Evolutionary conservation across 768 basidiomycete genomes (phyloP), one percentile per base, ranked within the genome.

Genomic region (Boletus subparvulus): DNA sequence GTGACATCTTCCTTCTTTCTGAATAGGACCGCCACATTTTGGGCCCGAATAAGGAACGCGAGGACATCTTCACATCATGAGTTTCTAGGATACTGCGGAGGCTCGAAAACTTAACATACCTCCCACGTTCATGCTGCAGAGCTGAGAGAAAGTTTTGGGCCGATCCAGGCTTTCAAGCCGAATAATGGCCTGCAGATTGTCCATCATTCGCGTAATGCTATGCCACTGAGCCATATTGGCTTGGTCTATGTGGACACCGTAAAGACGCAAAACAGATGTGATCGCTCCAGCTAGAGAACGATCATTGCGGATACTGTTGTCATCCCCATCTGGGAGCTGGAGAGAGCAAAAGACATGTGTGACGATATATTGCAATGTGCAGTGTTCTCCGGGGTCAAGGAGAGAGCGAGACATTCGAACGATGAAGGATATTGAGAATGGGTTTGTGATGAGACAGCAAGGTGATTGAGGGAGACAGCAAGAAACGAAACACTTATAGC

Each of bases 1-100:
- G 75, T 73, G 13, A 62, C 51, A 8, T 59, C 41, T 17, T 55
- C 44, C 17, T 52, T 52, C 47, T 65, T 69, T 37, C 78, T 73
- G 19, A 80, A 59, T 12, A 83, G 62, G 4, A 83, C 52, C 11
- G 73, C 79, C 4, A 78, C 80, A 47, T 83, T 83, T 54, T 84
- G 83, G 0, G 74, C 72, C 21, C 67, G 69, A 33, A 84, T 70
- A 6, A 71, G 71, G 39, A 79, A 69, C 17, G 68, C 66, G 4
- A 77, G 53, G 8, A 71, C 62, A 51, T 75, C 82, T 82, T 6
- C 7, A 24, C 0, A 12, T 5, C 7, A 9, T 64, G 21, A 64
- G 54, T 32, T 37, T 16, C 30, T 9, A n/a, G 2, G 12, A 35
- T 30, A 30, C 6, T 1, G 3, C 2, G 1, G 6, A 50, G 9